These are phyloP conservation scores for Dictyostelium brefeldianum DNA, from an alignment of 78 protist genomes.

Conservation along the genomic window DNA sequence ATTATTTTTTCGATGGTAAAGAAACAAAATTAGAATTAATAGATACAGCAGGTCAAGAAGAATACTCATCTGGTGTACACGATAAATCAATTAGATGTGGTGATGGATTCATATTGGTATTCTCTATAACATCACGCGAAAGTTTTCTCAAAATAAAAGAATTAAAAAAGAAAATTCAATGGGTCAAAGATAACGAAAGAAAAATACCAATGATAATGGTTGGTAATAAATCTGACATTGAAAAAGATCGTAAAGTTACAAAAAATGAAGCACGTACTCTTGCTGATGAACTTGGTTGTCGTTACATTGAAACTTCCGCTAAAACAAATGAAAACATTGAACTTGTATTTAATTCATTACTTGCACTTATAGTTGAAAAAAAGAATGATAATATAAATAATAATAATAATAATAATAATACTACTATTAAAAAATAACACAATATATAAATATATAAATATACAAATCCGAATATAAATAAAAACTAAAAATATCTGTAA, in stretches of 20 bases:
- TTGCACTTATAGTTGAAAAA: background rate
- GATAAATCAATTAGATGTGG: slow-evolving; percentile 73
- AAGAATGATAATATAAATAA: background rate
- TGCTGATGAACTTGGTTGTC: slow-evolving; percentile 76
- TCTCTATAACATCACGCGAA: slow-evolving; percentile 66
- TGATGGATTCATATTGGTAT: slow-evolving; percentile 80
- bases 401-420: background rate
- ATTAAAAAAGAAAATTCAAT: slow-evolving; percentile 36
- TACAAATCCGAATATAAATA: background rate
- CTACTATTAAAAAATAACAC: background rate
- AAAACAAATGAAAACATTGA: slow-evolving; percentile 77
- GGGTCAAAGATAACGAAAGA: slow-evolving; percentile 72
- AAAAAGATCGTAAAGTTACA: slow-evolving; percentile 81
- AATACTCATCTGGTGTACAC: slow-evolving; percentile 56
- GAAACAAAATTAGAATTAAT: slow-evolving; percentile 68
- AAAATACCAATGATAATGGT: slow-evolving; percentile 73
- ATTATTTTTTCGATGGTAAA: slow-evolving; percentile 55
- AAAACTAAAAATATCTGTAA: too few species aligned
- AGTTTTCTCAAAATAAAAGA: slow-evolving; percentile 65
- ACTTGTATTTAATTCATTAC: background rate
- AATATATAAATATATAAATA: background rate
- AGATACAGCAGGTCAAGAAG: slow-evolving; percentile 87
- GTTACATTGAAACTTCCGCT: slow-evolving; percentile 93
- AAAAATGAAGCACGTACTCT: slow-evolving; percentile 83
- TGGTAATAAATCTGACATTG: slow-evolving; percentile 81